These are phyloP conservation scores for Kuraishia borneana DNA, from an alignment of 805 yeast species.

Conservation along the genomic window DNA sequence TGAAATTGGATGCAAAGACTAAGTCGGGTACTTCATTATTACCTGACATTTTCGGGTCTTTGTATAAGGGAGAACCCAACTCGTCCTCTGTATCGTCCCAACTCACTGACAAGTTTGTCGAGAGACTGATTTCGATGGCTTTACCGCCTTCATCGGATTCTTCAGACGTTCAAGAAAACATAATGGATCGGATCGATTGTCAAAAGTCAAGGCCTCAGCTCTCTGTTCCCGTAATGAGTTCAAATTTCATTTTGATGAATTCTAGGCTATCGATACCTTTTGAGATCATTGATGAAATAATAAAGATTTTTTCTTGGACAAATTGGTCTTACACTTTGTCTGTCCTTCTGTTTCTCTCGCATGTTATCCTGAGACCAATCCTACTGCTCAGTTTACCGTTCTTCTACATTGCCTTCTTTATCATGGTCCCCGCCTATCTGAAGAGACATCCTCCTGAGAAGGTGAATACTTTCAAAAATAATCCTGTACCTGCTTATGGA, in stretches of 20 bases:
- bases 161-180: conserved; percentile 24
- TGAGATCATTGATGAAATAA: conserved; percentile 44
- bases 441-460: conserved; percentile 53
- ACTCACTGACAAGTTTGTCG: conserved; percentile 62
- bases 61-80: conserved; percentile 1
- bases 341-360: conserved; percentile 25
- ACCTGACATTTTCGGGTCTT: conserved; percentile 2
- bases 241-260: conserved; percentile 50
- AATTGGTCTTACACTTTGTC: conserved; percentile 53
- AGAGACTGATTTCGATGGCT: conserved; percentile 59
- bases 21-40: conserved; percentile 2
- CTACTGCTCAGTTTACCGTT: conserved; percentile 44
- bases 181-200: conserved; percentile 43
- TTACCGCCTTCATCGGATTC: conserved; percentile 50
- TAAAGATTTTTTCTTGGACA: conserved; percentile 51
- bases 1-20: background rate
- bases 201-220: conserved; percentile 59
- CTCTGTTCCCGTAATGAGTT: conserved; percentile 59
- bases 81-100: conserved; percentile 14
- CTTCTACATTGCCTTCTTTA: conserved; percentile 35
- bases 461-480: conserved; percentile 13
- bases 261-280: conserved; percentile 55
- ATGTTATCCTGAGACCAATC: conserved; percentile 48
- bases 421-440: conserved; percentile 60
- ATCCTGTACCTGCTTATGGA: conserved; percentile 38